phyloP scores from a whole-genome alignment of 202 grass and related monocot genomes.

The Elaeis oleifera region DNA sequence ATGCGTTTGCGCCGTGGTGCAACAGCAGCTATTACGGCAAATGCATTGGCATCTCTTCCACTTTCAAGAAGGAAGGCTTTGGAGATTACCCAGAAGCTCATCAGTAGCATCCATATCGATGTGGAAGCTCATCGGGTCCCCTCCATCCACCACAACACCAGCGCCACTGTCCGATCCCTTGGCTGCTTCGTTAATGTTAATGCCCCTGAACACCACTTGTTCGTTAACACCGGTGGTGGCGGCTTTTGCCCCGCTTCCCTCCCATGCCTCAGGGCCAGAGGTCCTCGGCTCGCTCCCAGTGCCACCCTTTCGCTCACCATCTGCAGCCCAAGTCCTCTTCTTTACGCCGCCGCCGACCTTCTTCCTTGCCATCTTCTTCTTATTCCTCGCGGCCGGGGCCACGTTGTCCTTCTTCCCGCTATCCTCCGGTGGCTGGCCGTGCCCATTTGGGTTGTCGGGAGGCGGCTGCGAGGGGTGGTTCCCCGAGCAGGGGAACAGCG shows the following conservation, averaged over 20 bases:
- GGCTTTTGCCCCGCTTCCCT: slow-evolving; percentile 10
- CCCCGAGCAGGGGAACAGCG: slow-evolving; percentile 31
- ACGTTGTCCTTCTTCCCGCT: background rate
- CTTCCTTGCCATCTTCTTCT: slow-evolving; percentile 82
- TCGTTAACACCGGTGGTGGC: background rate
- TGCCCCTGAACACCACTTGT: slow-evolving; percentile 35
- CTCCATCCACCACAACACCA: slow-evolving; percentile 23
- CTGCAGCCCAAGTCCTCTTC: slow-evolving; percentile 19
- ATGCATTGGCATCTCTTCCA: slow-evolving; percentile 44
- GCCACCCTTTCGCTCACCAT: background rate
- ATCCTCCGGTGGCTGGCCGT: slow-evolving; percentile 14
- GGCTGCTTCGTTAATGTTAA: slow-evolving; percentile 83
- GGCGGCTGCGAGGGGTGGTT: background rate
- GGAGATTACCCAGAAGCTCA: slow-evolving; percentile 79
- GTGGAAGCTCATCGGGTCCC: slow-evolving; percentile 56
- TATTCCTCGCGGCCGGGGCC: slow-evolving; percentile 32
- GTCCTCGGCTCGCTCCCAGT: slow-evolving; percentile 21
- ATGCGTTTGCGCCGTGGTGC: background rate
- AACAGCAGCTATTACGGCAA: slow-evolving; percentile 46
- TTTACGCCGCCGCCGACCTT: slow-evolving; percentile 48
- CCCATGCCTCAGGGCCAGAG: slow-evolving; percentile 9
- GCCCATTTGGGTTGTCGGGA: background rate
- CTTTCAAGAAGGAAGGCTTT: slow-evolving; percentile 87
- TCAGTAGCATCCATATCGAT: slow-evolving; percentile 79
- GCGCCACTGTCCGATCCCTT: slow-evolving; percentile 40